These are phyloP conservation scores for Fraxinus sp. DNA, from an alignment of 305 asterid species.

Conservation along the genomic window DNA sequence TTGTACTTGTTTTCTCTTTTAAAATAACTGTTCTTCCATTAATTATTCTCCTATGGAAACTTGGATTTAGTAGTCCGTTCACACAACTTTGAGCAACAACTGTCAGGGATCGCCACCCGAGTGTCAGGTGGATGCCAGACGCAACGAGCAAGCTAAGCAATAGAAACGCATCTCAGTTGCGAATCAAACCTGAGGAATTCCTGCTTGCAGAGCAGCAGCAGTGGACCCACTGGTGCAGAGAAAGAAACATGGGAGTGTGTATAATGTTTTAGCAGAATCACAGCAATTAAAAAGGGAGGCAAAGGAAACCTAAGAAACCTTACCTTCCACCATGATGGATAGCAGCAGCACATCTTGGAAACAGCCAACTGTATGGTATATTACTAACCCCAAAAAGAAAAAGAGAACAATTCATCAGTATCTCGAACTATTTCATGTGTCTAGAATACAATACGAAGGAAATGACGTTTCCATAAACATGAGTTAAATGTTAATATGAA, in stretches of 20 bases:
- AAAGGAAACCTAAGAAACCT: constrained; percentile 23
- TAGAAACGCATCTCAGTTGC: constrained; percentile 17
- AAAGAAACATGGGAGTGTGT: constrained; percentile 21
- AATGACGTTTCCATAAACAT: background rate
- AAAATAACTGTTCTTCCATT: background rate
- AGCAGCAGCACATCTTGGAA: constrained; percentile 84
- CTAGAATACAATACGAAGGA: background rate
- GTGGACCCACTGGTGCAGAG: constrained; percentile 72
- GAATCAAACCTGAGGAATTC: constrained; percentile 87
- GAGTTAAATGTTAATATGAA: background rate
- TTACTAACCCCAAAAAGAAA: constrained; percentile 40
- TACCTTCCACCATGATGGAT: constrained; percentile 98
- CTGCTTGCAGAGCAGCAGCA: constrained; percentile 82
- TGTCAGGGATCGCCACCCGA: background rate
- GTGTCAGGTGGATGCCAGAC: constrained; percentile 2
- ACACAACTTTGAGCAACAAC: constrained; percentile 11
- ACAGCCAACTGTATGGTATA: constrained; percentile 80
- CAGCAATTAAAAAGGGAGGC: constrained; percentile 4
- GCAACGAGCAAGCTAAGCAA: constrained; percentile 1
- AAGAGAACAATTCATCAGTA: constrained; percentile 19
- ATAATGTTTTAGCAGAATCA: constrained; percentile 5
- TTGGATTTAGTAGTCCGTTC: background rate
- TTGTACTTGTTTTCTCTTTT: background rate
- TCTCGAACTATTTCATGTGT: background rate
- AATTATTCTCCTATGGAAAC: background rate